Conservation (phyloP, 78 protist genomes). For the Dictyostelium citrinum region DNA sequence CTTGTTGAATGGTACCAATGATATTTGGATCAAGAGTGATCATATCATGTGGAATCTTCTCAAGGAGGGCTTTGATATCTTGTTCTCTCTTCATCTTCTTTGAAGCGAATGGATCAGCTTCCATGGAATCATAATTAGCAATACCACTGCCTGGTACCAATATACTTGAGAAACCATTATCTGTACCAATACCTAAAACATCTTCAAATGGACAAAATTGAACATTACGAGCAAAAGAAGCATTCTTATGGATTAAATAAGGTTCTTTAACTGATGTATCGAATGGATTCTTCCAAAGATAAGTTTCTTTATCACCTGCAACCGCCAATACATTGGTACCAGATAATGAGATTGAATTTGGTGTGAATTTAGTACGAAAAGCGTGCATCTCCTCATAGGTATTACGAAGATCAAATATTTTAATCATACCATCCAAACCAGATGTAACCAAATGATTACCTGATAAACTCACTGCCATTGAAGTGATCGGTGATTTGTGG, state of each 20-base stretch:
- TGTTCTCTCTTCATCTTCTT: constrained; percentile 85
- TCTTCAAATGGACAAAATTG: constrained; percentile 98
- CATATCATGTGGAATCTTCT: constrained; percentile 87
- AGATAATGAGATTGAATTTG: constrained; percentile 74
- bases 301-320: constrained; percentile 68
- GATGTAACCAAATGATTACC: constrained; percentile 77
- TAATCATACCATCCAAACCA: constrained; percentile 74
- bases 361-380: constrained; percentile 76
- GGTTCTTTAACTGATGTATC: constrained; percentile 66
- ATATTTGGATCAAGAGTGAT: constrained; percentile 50
- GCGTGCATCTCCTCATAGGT: constrained; percentile 84
- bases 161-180: constrained; percentile 64
- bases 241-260: constrained; percentile 75
- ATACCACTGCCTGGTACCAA: constrained; percentile 95
- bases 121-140: constrained; percentile 96
- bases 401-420: constrained; percentile 97
- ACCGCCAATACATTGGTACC: constrained; percentile 93
- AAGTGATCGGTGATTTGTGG: constrained; percentile 81
- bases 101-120: constrained; percentile 95
- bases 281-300: constrained; percentile 74
- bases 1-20: constrained; percentile 57
- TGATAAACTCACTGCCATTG: constrained; percentile 68
- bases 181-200: constrained; percentile 92
- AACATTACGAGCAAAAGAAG: background rate
- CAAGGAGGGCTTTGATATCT: constrained; percentile 87